phyloP scores from a whole-genome alignment of 2,329 filamentous ascomycete genomes.

The Emmonsiellopsis sp. region DNA sequence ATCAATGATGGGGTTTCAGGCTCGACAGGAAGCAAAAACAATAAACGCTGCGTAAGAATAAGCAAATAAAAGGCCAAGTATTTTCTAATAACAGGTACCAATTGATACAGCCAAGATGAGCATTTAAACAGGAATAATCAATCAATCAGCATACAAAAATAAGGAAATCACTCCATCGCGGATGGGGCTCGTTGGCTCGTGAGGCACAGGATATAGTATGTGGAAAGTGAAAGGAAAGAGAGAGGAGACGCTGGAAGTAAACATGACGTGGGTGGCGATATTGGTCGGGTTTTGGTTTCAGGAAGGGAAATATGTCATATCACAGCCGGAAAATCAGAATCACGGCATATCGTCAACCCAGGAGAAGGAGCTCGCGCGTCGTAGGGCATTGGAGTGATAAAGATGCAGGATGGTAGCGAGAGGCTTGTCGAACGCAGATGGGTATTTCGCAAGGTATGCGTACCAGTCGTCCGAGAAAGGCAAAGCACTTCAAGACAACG shows the following conservation, averaged over 20 bases:
- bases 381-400: too few relatives aligned
- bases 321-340: not conserved
- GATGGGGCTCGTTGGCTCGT: not conserved
- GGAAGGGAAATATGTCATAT: not conserved
- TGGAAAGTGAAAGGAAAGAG: not conserved
- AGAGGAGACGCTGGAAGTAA: not conserved
- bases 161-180: not conserved
- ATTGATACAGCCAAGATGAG: not conserved
- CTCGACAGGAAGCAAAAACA: too few relatives aligned
- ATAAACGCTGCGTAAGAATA: too few relatives aligned
- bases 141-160: not conserved
- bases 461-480: too few relatives aligned
- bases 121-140: not conserved
- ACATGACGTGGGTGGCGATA: not conserved
- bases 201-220: not conserved
- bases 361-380: too few relatives aligned
- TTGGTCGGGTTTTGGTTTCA: not conserved
- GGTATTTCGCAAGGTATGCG: too few relatives aligned
- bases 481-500: too few relatives aligned
- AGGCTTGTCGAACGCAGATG: too few relatives aligned
- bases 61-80: too few relatives aligned
- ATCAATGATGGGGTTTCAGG: too few relatives aligned
- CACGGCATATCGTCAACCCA: not conserved
- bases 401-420: not conserved
- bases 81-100: not conserved